Base-by-base conservation (phyloP, 1,284 basidiomycete genomes). In the Testicularia cyperi region DNA sequence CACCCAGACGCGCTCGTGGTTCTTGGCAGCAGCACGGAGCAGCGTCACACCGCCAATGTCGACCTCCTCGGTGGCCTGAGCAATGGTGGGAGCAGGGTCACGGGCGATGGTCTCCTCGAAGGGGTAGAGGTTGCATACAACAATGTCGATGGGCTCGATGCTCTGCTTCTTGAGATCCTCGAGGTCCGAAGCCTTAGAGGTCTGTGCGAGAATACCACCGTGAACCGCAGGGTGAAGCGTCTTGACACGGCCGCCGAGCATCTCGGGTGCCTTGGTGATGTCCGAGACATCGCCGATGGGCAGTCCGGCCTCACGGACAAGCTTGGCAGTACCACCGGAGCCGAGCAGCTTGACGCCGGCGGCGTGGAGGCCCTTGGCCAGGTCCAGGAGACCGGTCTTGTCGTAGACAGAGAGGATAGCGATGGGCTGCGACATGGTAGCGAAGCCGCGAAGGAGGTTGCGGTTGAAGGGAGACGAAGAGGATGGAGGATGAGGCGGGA, bases 1-100 rank as follows among this genome's bases (percentile, higher is more conserved):
- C 52, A 98, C 87, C 70, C 70, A 76, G 28, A 76, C 74, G 26
- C 74, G 69, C 53, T 84, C 88, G 80, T 98, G 95, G 80, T 99
- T 99, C 81, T 99, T 99, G 49, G 95, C 95, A 5, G 92, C 95
- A 6, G 95, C 95, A 45, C 95, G 88, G 39, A 98, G 85, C 19
- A 99, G 86, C 2, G 95, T 98, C 30, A 99, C 95, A 35, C 95
- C 95, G 6, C 95, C 95, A 62, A 98, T 98, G 79, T 99, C 95
- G 68, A 99, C 88, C 80, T 99, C 95, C 78, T 99, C 95, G 47
- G 97, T 86, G 12, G 94, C 94, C 54, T 89, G 86, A 3, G 89
- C 85, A 60, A 97, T 84, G 14, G 90, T 90, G 78, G 92, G 94
- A 66, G 85, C 84, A 0, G 92, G 89, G 74, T 88, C 86, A 2